Evolutionary conservation across 1,284 basidiomycete species (phyloP).

Genomic region (Ganoderma lingzhi): DNA sequence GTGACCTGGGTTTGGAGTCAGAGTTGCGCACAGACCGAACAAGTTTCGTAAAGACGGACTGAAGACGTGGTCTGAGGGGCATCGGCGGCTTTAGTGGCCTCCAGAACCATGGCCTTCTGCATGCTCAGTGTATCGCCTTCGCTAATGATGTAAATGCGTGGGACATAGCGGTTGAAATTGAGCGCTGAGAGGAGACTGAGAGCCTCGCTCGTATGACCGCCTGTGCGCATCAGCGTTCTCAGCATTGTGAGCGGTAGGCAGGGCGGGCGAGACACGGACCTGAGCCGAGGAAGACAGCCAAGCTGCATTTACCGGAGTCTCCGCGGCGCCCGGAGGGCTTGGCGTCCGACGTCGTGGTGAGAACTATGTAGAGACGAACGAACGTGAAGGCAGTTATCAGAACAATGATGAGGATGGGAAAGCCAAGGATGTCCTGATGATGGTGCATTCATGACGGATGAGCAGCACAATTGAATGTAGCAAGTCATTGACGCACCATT

Average conservation of each 20-base stretch:
- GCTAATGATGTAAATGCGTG: constrained; percentile 85
- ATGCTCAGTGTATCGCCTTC: constrained; percentile 85
- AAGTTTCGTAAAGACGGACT: constrained; percentile 31
- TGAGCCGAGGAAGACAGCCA: constrained; percentile 73
- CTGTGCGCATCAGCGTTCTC: constrained; percentile 49
- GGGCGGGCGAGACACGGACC: constrained; percentile 46
- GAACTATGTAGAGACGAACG: constrained; percentile 37
- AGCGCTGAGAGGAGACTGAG: constrained; percentile 80
- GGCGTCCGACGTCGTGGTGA: constrained; percentile 20
- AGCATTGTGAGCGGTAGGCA: neutral
- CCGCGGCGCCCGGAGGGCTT: constrained; percentile 22
- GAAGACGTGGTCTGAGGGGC: constrained; percentile 17
- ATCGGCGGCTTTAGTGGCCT: constrained; percentile 50
- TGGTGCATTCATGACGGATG: neutral
- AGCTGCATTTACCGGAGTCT: constrained; percentile 46
- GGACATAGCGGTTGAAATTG: constrained; percentile 79
- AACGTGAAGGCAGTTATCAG: constrained; percentile 23
- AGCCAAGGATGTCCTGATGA: constrained; percentile 18
- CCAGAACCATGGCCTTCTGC: constrained; percentile 75
- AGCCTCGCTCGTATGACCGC: constrained; percentile 95
- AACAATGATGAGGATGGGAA: constrained; percentile 20
- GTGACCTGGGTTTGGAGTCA: constrained; percentile 25
- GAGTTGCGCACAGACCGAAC: constrained; percentile 10
- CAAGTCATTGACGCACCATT: constrained; percentile 5
- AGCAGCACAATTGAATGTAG: neutral